A percentile compares a stretch with the other conserved stretches of the same genome.
phyloP scores from a whole-genome alignment of 768 basidiomycete species.

The Coprinopsis cinerea region DNA sequence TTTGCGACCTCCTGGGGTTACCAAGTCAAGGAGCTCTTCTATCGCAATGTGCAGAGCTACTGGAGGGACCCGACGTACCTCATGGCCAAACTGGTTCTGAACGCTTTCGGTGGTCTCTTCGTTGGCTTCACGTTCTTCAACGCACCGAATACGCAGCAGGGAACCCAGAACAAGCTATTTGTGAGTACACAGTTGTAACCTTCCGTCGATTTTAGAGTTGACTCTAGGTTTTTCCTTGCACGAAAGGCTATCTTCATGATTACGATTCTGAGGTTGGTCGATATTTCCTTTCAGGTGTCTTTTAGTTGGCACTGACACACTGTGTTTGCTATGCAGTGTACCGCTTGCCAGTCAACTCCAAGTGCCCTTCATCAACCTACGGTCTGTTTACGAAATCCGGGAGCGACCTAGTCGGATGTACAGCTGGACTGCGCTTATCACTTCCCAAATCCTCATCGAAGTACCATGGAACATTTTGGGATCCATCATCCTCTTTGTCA shows the following conservation, averaged over 20 bases:
- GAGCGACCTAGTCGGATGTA: constrained; percentile 64
- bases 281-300: background rate
- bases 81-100: constrained; percentile 51
- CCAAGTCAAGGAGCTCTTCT: constrained; percentile 39
- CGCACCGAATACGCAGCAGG: constrained; percentile 46
- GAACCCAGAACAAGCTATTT: constrained; percentile 62
- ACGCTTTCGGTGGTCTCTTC: constrained; percentile 48
- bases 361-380: constrained; percentile 50
- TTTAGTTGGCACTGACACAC: background rate
- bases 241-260: background rate
- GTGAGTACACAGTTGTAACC: constrained; percentile 16
- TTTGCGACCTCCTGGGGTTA: constrained; percentile 50
- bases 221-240: background rate
- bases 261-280: background rate
- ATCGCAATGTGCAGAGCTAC: constrained; percentile 38
- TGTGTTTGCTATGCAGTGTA: constrained; percentile 30
- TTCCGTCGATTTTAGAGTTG: background rate
- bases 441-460: constrained; percentile 50
- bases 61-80: constrained; percentile 59
- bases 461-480: constrained; percentile 55
- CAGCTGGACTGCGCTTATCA: constrained; percentile 53
- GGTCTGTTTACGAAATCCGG: constrained; percentile 59
- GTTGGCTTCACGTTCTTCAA: constrained; percentile 62
- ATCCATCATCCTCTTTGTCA: constrained; percentile 52
- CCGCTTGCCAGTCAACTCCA: constrained; percentile 61